Evolutionary conservation across 2,329 filamentous ascomycete species (phyloP), one percentile per base, ranked within the genome.

Genomic region (Pyrenochaeta sp.): DNA sequence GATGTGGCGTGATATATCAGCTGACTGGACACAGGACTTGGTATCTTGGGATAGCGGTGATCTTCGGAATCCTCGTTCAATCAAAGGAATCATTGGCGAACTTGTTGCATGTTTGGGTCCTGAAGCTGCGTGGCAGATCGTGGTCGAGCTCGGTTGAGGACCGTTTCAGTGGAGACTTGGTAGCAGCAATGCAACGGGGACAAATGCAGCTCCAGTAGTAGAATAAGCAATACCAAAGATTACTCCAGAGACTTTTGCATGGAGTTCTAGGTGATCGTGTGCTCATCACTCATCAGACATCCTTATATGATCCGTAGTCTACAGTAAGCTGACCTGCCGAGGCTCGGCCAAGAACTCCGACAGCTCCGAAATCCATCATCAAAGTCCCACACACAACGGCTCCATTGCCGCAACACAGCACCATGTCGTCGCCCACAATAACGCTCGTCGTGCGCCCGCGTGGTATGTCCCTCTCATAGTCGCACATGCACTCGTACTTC

Each of bases 51-150:
- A 86, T 0, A 71, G 78, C 1, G 81, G 84, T 46, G 77, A 79
- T 34, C 76, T 90, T 2, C 72, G 77, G 12, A 80, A 88, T 48
- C 74, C 79, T 19, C 75, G 77, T 5, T 82, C 82, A 1, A 74
- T 91, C 34, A 91, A 89, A 70, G 84, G 85, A 0, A 81, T 83
- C 36, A 83, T 93, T 56, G 89, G 87, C 1, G 89, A 92, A 62
- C 72, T 92, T 50, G 85, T 88, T 3, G 88, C 90, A 3, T 85
- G 86, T 10, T 75, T 92, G 44, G 91, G 91, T 0, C 80, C 84
- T 1, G 85, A 89, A 43, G 72, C 89, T 48, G 80, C 86, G 44
- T 77, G 76, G 22, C 78, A 83, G 50, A 78, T 91, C 19, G 85
- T 88, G 42, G 75, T 92, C 13, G 85, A 90, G 66, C 84, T 90